Conservation (phyloP, 192 early-diverging fungal genomes). For the Rhizophlyctis rosea region DNA sequence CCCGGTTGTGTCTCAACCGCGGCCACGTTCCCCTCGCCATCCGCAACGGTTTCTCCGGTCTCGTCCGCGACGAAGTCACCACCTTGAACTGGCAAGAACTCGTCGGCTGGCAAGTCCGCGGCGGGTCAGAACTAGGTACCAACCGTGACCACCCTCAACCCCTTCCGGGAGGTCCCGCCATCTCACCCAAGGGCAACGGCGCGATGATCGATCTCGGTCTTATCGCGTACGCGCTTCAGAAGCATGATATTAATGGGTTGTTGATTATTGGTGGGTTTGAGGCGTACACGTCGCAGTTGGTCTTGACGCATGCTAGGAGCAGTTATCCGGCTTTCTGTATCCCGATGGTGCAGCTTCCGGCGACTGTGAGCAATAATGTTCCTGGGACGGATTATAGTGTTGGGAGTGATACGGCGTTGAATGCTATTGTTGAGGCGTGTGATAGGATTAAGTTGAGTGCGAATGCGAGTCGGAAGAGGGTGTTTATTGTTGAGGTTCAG, state of each 20-base stretch:
- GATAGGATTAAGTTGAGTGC: conserved; percentile 93
- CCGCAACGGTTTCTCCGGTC: conserved; percentile 88
- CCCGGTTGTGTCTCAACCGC: conserved; percentile 78
- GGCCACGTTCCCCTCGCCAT: conserved; percentile 87
- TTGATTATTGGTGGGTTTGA: conserved; percentile 97
- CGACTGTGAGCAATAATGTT: conserved; percentile 97
- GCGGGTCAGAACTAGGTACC: conserved; percentile 91
- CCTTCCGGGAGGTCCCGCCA: conserved; percentile 39
- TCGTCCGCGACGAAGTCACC: conserved; percentile 76
- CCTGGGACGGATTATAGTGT: conserved; percentile 94
- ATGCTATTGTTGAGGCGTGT: conserved; percentile 86
- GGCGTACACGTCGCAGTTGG: conserved; percentile 76
- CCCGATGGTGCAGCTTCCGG: conserved; percentile 88
- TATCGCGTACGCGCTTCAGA: conserved; percentile 88
- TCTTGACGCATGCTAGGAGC: conserved; percentile 65
- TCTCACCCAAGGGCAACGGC: conserved; percentile 32
- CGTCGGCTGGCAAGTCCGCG: conserved; percentile 86
- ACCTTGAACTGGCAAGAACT: conserved; percentile 80
- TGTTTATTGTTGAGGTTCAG: conserved; percentile 97
- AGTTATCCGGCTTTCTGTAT: conserved; percentile 92
- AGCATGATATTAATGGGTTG: conserved; percentile 84
- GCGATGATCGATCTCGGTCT: conserved; percentile 72
- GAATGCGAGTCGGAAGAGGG: conserved; percentile 81
- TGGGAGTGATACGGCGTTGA: conserved; percentile 92
- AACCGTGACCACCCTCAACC: conserved; percentile 86